A percentile compares a stretch with the other conserved stretches of the same genome.
Conservation (phyloP, 2,329 filamentous ascomycete species). For the Ophiosphaerella narmari region DNA sequence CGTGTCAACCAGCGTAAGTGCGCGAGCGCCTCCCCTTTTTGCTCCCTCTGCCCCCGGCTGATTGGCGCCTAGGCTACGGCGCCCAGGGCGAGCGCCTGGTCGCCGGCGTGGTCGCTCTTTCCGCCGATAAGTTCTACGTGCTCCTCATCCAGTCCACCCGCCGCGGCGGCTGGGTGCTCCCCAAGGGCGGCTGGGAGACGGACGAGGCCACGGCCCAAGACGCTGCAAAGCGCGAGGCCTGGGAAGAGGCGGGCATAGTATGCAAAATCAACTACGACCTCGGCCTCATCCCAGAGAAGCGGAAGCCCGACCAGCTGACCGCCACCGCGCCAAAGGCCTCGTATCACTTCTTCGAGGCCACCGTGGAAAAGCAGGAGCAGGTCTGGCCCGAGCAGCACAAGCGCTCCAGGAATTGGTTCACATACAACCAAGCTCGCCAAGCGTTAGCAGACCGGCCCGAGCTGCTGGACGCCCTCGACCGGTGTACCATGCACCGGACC, state of each 20-base stretch:
- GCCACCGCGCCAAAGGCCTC: constrained; percentile 71
- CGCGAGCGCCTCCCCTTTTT: constrained; percentile 16
- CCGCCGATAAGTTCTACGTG: constrained; percentile 82
- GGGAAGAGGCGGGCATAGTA: constrained; percentile 95
- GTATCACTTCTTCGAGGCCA: constrained; percentile 85
- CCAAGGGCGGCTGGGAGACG: constrained; percentile 96
- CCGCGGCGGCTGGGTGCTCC: constrained; percentile 92
- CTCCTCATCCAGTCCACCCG: constrained; percentile 92
- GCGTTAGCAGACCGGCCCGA: constrained; percentile 80
- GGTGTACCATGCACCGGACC: constrained; percentile 63
- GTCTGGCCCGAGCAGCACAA: constrained; percentile 96
- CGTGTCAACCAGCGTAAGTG: constrained; percentile 81
- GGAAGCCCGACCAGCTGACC: constrained; percentile 59
- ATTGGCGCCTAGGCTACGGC: constrained; percentile 73
- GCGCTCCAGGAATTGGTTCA: constrained; percentile 87
- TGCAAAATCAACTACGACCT: constrained; percentile 84
- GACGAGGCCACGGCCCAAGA: constrained; percentile 88
- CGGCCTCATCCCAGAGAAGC: constrained; percentile 82
- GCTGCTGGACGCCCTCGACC: constrained; percentile 82
- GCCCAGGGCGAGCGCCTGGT: constrained; percentile 91
- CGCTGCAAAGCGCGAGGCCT: constrained; percentile 85
- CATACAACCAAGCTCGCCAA: constrained; percentile 78
- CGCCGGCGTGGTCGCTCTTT: constrained; percentile 90
- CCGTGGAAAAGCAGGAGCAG: constrained; percentile 80
- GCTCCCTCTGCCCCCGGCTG: constrained; percentile 10